Percentiles rank a stretch among this genome's conserved stretches.
phyloP scores from a whole-genome alignment of 164 flowering plant genomes.

The Stephania cephalantha region DNA sequence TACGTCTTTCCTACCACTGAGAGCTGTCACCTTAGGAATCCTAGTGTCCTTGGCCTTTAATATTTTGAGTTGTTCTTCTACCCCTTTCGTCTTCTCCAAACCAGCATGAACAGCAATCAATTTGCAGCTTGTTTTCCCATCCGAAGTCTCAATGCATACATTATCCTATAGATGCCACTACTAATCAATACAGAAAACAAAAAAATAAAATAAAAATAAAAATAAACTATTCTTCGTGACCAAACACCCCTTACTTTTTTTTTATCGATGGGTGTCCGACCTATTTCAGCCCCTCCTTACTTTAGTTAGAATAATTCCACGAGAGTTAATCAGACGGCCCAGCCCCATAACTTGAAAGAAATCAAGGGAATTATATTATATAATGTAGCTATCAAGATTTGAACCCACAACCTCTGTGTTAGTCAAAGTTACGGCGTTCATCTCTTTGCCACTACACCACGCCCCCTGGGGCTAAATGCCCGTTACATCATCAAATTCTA shows the following conservation, averaged over 20 bases:
- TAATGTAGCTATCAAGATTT: no score
- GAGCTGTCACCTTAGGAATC: conserved; percentile 55
- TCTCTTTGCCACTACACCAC: no score
- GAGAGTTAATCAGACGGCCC: no score
- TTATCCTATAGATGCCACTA: conserved; percentile 46
- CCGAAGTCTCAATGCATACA: conserved; percentile 54
- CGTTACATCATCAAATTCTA: not conserved
- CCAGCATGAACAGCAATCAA: conserved; percentile 95
- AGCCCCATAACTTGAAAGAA: no score
- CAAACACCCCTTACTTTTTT: no score
- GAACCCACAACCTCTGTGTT: no score
- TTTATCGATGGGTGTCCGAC: no score
- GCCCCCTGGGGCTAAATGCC: not conserved
- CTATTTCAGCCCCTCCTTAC: no score
- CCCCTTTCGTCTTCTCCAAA: conserved; percentile 46
- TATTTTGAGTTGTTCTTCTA: conserved; percentile 52
- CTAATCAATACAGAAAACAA: not conserved
- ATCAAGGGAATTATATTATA: no score
- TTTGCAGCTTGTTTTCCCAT: conserved; percentile 52
- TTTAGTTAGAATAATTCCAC: no score
- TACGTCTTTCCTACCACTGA: conserved; percentile 69
- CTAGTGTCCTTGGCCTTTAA: conserved; percentile 69
- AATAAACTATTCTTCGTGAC: no score
- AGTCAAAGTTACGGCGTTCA: no score
- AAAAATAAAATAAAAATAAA: not conserved